Evolutionary conservation across 2,329 filamentous ascomycete genomes (phyloP).

Genomic region (Orbilia oligospora): DNA sequence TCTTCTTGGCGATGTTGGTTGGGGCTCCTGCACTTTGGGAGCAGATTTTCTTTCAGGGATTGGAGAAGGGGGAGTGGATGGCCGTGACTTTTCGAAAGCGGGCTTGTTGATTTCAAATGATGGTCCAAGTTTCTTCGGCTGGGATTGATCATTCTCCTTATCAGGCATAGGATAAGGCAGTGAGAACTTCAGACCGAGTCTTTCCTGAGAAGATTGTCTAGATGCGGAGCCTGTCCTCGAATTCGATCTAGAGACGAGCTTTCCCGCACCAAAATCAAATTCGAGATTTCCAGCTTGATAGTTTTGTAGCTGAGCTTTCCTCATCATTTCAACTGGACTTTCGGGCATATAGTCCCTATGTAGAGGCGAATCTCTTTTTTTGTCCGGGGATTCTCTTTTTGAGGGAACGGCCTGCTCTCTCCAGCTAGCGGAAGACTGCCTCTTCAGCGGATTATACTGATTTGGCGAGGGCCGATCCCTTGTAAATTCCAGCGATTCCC

Average conservation of each 20-base stretch:
- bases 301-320: slow-evolving; percentile 47
- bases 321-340: slow-evolving; percentile 55
- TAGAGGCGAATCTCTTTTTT: slow-evolving; percentile 45
- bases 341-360: slow-evolving; percentile 37
- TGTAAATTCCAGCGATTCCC: slow-evolving; percentile 55
- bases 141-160: slow-evolving; percentile 45
- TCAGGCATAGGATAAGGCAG: slow-evolving; percentile 33
- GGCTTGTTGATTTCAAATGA: slow-evolving; percentile 51
- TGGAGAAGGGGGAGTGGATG: slow-evolving; percentile 49
- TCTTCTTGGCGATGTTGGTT: slow-evolving; percentile 38
- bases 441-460: slow-evolving; percentile 60
- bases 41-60: slow-evolving; percentile 51
- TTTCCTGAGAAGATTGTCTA: slow-evolving; percentile 31
- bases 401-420: slow-evolving; percentile 57
- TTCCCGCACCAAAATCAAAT: slow-evolving; percentile 44
- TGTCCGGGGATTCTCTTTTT: slow-evolving; percentile 56
- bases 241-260: slow-evolving; percentile 45
- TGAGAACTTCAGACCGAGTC: slow-evolving; percentile 40
- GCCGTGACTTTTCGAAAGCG: slow-evolving; percentile 30
- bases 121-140: slow-evolving; percentile 30
- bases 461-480: slow-evolving; percentile 50
- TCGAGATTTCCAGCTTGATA: slow-evolving; percentile 42
- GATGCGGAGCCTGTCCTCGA: slow-evolving; percentile 52
- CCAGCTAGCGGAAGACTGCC: slow-evolving; percentile 59
- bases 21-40: slow-evolving; percentile 30